Conservation (phyloP, 2,329 filamentous ascomycete genomes). For the Diaporthe longicolla region DNA sequence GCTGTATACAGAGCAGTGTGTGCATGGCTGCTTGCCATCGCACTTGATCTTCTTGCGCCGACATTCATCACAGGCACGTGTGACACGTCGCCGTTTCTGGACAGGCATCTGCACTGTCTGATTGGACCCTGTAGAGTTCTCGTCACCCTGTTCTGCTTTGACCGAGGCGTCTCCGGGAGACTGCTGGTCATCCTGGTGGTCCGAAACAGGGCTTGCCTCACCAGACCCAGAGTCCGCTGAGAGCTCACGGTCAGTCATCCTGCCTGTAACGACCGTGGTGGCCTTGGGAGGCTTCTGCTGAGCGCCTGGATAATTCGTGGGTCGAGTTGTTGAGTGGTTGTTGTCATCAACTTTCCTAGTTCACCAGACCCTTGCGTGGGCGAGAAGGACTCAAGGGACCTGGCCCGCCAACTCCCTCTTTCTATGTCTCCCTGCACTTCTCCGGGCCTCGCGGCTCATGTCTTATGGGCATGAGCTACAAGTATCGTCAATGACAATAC, state of each 20-base stretch:
- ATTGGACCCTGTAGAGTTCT: conserved; percentile 33
- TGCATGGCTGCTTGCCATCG: conserved; percentile 89
- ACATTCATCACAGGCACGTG: conserved; percentile 86
- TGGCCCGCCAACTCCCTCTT: conserved; percentile 34
- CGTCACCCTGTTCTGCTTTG: conserved; percentile 39
- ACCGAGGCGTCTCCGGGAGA: conserved; percentile 38
- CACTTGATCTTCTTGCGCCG: conserved; percentile 90
- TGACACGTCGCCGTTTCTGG: conserved; percentile 84
- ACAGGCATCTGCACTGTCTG: conserved; percentile 62
- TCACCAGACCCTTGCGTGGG: not conserved
- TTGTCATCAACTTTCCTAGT: conserved; percentile 17
- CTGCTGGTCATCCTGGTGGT: conserved; percentile 54
- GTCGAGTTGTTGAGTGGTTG: not conserved
- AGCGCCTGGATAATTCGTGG: not conserved
- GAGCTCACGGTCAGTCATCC: conserved; percentile 33
- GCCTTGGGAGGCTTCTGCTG: conserved; percentile 7
- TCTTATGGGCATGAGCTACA: conserved; percentile 24
- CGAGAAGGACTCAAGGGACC: not conserved
- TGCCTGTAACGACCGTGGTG: conserved; percentile 7
- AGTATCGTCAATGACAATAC: conserved; percentile 5
- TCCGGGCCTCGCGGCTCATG: conserved; percentile 37
- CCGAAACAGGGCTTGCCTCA: conserved; percentile 52
- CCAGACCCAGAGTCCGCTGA: conserved; percentile 40
- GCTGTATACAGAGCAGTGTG: conserved; percentile 97
- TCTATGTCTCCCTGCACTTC: conserved; percentile 34